Evolutionary conservation across 306 rosid genomes (phyloP), one percentile per base, ranked within the genome.

Genomic region (Mimosa bimucronata): DNA sequence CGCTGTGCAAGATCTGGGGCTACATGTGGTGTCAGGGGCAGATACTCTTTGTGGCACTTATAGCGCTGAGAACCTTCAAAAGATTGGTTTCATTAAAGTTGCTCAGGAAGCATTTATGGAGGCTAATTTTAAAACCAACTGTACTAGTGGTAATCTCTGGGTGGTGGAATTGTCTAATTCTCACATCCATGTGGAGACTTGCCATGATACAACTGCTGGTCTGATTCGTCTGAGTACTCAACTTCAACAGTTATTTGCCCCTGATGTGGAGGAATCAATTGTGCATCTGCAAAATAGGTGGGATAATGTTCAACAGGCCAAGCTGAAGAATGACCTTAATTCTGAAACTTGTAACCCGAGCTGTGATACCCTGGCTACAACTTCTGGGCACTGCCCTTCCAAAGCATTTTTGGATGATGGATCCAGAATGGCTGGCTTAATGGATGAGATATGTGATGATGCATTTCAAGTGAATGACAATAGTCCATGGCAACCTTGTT

Each of bases 241-340:
- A 81, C 94, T 95, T 66, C 98, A 92, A 82, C 91, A 85, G 80
- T 77, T 95, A 65, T 95, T 91, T 92, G 96, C 98, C 80, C 98
- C 98, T 73, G 98, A 95, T 80, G 83, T 95, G 58, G 98, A 92
- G 90, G 98, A 95, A 82, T 92, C 97, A 23, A 42, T 92, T 21
- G 91, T 90, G 81, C 98, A 95, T 85, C 88, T 95, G 92, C 97
- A 95, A 90, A 89, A 88, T 30, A 90, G 98, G 86, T 95, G 98
- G 98, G 88, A 89, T 58, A 88, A 87, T 84, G 79, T 86, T 86
- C 98, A 87, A 83, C 90, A 83, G 70, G 98, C 87, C 69, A 97
- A 91, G 61, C 94, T 90, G 74, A 85, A 76, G 15, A 77, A 86
- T 61, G 88, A 72, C 77, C 55, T 86, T 72, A 79, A 46, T 73